These are phyloP conservation scores for Tulasnella calospora DNA, from an alignment of 768 basidiomycete genomes.

Conservation along the genomic window DNA sequence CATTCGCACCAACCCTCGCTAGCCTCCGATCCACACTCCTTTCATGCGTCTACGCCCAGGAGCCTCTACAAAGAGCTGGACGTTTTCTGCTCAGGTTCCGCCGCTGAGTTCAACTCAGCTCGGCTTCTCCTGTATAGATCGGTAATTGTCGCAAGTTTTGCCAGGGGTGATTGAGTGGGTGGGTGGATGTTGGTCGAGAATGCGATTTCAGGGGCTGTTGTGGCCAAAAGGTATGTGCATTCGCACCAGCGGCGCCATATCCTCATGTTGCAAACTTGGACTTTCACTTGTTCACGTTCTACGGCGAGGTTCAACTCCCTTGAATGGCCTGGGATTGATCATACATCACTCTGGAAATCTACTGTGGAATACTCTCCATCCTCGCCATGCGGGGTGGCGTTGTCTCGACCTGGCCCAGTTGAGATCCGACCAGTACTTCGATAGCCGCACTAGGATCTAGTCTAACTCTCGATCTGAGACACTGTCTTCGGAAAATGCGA, in stretches of 20 bases:
- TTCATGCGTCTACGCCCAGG: slow-evolving; percentile 73
- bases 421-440: background rate
- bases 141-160: background rate
- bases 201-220: too few relatives aligned
- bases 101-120: background rate
- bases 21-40: slow-evolving; percentile 48
- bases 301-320: too few relatives aligned
- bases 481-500: background rate
- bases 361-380: too few relatives aligned
- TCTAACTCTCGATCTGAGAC: background rate
- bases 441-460: background rate
- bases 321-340: too few relatives aligned
- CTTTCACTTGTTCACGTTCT: too few relatives aligned
- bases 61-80: slow-evolving; percentile 29
- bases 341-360: too few relatives aligned
- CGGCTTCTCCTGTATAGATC: background rate
- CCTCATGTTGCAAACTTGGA: too few relatives aligned
- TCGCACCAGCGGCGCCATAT: too few relatives aligned
- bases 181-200: too few relatives aligned
- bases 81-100: background rate
- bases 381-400: too few relatives aligned
- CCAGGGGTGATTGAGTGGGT: background rate
- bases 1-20: slow-evolving; percentile 65
- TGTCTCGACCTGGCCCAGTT: too few relatives aligned
- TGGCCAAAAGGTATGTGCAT: too few relatives aligned